Evolutionary conservation across 352 stramenopile species (phyloP).

Genomic region (Elongisporangium anandrum): DNA sequence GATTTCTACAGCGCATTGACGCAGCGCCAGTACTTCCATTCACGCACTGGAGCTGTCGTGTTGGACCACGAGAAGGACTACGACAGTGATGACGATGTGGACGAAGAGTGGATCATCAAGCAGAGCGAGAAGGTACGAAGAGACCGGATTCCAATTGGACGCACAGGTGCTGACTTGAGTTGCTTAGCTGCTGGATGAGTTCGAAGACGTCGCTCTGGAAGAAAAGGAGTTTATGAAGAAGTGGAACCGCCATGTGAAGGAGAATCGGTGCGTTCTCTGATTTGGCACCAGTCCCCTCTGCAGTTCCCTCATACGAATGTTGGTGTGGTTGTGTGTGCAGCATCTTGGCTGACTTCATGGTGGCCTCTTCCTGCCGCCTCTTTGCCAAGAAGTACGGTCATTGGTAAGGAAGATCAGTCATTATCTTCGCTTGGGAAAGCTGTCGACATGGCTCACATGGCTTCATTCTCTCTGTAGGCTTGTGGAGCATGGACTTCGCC

Average conservation of each 20-base stretch:
- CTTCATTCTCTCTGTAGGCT: slow-evolving; percentile 30
- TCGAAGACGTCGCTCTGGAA: slow-evolving; percentile 82
- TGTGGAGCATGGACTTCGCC: slow-evolving; percentile 63
- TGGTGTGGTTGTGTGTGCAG: too few species aligned
- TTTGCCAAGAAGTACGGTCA: slow-evolving; percentile 81
- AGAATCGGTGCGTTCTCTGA: slow-evolving; percentile 42
- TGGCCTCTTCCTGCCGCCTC: slow-evolving; percentile 77
- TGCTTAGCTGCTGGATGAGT: slow-evolving; percentile 78
- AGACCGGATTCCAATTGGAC: neutral
- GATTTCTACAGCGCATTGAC: slow-evolving; percentile 73
- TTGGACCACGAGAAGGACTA: slow-evolving; percentile 82
- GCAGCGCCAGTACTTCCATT: slow-evolving; percentile 88
- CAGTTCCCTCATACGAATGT: slow-evolving; percentile 4
- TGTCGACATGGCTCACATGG: neutral
- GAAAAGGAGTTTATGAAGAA: slow-evolving; percentile 91
- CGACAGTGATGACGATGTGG: slow-evolving; percentile 86
- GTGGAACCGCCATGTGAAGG: slow-evolving; percentile 84
- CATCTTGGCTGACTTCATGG: slow-evolving; percentile 84
- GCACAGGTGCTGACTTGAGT: neutral
- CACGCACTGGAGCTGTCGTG: slow-evolving; percentile 75
- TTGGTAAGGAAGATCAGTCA: slow-evolving; percentile 29
- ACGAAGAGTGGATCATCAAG: slow-evolving; percentile 87
- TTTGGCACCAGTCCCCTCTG: neutral
- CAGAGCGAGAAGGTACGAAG: slow-evolving; percentile 81
- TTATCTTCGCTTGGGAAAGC: neutral